Conservation (phyloP, 192 early-diverging fungal species). For the Backusella parvicylindrica region DNA sequence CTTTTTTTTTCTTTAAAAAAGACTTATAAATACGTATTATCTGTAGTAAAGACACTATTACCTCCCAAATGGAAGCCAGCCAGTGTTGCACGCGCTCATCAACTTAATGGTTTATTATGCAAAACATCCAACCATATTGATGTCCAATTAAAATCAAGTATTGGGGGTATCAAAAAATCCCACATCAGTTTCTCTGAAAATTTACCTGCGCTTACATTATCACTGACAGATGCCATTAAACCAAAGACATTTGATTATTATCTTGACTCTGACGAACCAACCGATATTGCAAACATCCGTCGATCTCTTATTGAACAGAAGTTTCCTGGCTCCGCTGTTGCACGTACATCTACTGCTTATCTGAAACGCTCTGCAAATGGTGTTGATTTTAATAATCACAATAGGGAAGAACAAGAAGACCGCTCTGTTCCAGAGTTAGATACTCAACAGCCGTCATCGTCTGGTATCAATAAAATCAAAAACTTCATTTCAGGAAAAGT, state of each 20-base stretch:
- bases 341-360: background rate
- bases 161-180: background rate
- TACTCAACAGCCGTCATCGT: background rate
- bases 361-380: background rate
- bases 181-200: background rate
- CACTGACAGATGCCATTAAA: slow-evolving; percentile 3
- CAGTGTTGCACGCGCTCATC: background rate
- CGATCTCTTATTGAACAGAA: slow-evolving; percentile 9
- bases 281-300: slow-evolving; percentile 13
- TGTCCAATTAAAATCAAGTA: background rate
- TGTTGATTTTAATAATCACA: background rate
- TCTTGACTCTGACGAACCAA: slow-evolving; percentile 18
- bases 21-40: no score
- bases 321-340: slow-evolving; percentile 10
- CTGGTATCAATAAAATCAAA: background rate
- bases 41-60: background rate
- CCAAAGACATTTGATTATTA: background rate
- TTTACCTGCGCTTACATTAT: background rate
- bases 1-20: no score
- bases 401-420: background rate
- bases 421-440: background rate
- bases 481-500: background rate
- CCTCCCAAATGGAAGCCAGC: background rate
- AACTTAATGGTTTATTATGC: background rate
- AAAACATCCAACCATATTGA: background rate